phyloP scores from a whole-genome alignment of 257 asterid genomes.

The Parsonsia alboflavescens region DNA sequence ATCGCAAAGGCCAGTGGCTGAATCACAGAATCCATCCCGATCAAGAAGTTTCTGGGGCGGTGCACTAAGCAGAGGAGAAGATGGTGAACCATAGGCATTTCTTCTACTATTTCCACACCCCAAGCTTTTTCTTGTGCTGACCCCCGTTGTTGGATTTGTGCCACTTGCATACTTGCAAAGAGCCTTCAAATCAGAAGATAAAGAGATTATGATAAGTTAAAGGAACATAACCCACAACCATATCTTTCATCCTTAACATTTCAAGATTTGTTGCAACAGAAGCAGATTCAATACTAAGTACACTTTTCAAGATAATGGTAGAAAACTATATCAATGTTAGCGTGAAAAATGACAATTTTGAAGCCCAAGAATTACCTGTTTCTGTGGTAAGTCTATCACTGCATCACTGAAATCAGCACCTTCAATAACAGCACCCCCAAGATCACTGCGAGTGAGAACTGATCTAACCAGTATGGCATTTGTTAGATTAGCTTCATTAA shows the following conservation, averaged over 20 bases:
- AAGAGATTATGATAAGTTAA: background rate
- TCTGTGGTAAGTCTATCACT: slow-evolving; percentile 73
- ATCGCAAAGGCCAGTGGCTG: slow-evolving; percentile 77
- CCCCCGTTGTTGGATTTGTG: slow-evolving; percentile 84
- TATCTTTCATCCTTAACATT: too few species aligned
- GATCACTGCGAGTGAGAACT: slow-evolving; percentile 90
- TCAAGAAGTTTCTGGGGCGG: slow-evolving; percentile 88
- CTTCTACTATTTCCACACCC: slow-evolving; percentile 90
- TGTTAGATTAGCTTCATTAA: slow-evolving; percentile 83
- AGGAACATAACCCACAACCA: too few species aligned
- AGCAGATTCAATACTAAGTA: background rate
- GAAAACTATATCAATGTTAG: too few species aligned
- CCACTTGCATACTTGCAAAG: slow-evolving; percentile 96
- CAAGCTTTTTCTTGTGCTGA: slow-evolving; percentile 78
- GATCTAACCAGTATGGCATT: slow-evolving; percentile 89
- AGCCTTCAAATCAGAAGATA: slow-evolving; percentile 37
- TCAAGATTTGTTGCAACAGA: background rate
- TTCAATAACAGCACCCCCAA: slow-evolving; percentile 75
- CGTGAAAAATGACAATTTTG: too few species aligned
- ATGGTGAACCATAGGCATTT: slow-evolving; percentile 92
- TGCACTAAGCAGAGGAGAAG: slow-evolving; percentile 88
- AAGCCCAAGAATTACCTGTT: slow-evolving; percentile 49
- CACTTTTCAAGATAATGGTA: background rate
- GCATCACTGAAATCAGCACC: slow-evolving; percentile 99
- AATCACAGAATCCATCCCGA: slow-evolving; percentile 83